A percentile compares a stretch with the other conserved stretches of the same genome.
phyloP scores from a whole-genome alignment of 2,329 filamentous ascomycete genomes.

The Claviceps pusilla region DNA sequence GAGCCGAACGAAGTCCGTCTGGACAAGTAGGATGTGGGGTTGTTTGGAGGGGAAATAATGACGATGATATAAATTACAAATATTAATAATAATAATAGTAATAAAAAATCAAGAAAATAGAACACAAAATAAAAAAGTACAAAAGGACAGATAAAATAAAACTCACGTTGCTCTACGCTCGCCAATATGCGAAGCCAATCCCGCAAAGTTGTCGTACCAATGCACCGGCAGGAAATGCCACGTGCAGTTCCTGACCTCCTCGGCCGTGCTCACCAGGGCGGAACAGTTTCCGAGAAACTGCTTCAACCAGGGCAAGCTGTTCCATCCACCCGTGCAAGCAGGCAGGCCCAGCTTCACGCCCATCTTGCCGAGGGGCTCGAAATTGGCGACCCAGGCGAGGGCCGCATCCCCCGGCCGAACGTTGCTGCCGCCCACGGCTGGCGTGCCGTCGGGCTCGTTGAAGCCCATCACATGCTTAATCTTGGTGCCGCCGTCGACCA shows the following conservation, averaged over 20 bases:
- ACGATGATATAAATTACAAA: too few relatives aligned
- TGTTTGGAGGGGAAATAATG: too few relatives aligned
- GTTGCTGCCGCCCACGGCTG: conserved; percentile 43
- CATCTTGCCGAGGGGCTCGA: conserved; percentile 50
- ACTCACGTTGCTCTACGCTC: conserved; percentile 25
- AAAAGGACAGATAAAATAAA: too few relatives aligned
- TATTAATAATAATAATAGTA: too few relatives aligned
- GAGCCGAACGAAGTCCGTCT: too few relatives aligned
- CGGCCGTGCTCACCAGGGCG: conserved; percentile 32
- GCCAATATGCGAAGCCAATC: conserved; percentile 51
- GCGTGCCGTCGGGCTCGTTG: conserved; percentile 59
- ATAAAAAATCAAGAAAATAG: too few relatives aligned
- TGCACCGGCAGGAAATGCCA: conserved; percentile 50
- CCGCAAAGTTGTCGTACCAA: conserved; percentile 56
- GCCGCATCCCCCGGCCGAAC: conserved; percentile 48
- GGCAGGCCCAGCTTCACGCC: conserved; percentile 58
- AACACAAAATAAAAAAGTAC: too few relatives aligned
- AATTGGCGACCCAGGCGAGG: conserved; percentile 52
- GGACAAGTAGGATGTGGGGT: too few relatives aligned
- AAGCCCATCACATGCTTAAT: conserved; percentile 58
- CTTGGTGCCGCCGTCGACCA: conserved; percentile 37
- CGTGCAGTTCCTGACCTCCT: conserved; percentile 35
- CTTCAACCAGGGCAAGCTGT: conserved; percentile 50
- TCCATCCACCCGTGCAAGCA: conserved; percentile 46
- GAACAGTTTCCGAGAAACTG: conserved; percentile 52